Percentiles rank a stretch among this genome's conserved stretches.
Evolutionary conservation across 75 land plant genomes (phyloP).

Genomic region (Picea glauca): DNA sequence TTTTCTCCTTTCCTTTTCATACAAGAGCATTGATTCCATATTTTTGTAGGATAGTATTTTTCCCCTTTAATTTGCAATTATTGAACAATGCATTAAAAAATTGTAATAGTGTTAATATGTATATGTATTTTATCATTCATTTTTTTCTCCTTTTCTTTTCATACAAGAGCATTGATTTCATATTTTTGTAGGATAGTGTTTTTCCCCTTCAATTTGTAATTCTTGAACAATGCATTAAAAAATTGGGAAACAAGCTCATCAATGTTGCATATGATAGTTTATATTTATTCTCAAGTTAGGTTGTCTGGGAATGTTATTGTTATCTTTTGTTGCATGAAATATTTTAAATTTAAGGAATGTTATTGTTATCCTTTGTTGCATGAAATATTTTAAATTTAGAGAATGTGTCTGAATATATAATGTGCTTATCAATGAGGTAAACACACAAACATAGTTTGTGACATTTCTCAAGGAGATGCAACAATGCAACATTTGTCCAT

Average conservation of each 20-base stretch:
- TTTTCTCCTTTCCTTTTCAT: not conserved
- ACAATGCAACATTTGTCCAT: constrained; percentile 1
- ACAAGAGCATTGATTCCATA: not conserved
- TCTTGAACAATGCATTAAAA: too few species aligned
- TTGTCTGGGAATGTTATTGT: too few species aligned
- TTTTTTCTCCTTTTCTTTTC: not conserved
- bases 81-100: too few species aligned
- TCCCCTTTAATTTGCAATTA: not conserved
- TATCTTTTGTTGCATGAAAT: too few species aligned
- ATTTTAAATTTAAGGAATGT: too few species aligned
- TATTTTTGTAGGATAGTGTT: not conserved
- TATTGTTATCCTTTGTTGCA: not conserved
- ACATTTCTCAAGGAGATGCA: not conserved
- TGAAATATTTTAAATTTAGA: not conserved
- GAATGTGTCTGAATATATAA: not conserved
- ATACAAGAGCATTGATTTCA: not conserved
- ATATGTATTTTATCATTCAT: not conserved
- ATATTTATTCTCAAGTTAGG: too few species aligned
- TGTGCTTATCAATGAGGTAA: not conserved
- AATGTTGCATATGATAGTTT: too few species aligned
- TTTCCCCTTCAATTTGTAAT: not conserved
- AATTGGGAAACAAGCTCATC: too few species aligned
- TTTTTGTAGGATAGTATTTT: not conserved
- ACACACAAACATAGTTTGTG: not conserved
- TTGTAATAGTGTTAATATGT: too few species aligned